These are phyloP conservation scores for Massarina eburnea DNA, from an alignment of 2,329 filamentous ascomycete genomes.

Conservation along the genomic window DNA sequence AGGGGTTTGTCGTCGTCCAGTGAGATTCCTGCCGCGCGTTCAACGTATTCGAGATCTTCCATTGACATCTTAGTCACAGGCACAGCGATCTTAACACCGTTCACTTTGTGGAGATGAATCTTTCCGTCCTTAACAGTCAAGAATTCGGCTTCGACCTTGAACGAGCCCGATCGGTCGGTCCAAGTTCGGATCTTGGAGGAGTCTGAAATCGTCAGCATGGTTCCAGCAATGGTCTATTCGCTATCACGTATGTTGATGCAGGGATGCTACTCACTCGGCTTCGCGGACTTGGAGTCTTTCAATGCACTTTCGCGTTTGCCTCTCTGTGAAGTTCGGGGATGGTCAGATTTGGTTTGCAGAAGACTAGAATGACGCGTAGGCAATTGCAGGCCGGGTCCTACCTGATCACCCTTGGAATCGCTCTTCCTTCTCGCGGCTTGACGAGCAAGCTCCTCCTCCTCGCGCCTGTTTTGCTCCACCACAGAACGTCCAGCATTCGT, in stretches of 20 bases:
- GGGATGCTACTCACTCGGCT: slow-evolving; percentile 66
- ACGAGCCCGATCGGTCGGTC: slow-evolving; percentile 93
- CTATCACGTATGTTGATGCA: slow-evolving; percentile 13
- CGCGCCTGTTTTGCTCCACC: slow-evolving; percentile 74
- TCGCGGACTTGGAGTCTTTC: slow-evolving; percentile 57
- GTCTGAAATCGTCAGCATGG: slow-evolving; percentile 52
- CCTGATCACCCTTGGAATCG: slow-evolving; percentile 63
- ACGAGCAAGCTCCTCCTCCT: slow-evolving; percentile 82
- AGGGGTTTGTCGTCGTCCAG: slow-evolving; percentile 90
- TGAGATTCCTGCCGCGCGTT: slow-evolving; percentile 81
- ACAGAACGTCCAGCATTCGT: slow-evolving; percentile 64
- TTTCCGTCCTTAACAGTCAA: slow-evolving; percentile 92
- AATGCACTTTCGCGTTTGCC: slow-evolving; percentile 68
- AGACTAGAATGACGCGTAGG: slow-evolving; percentile 81
- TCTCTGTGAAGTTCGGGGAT: slow-evolving; percentile 71
- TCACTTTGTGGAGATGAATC: slow-evolving; percentile 96
- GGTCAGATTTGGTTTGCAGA: slow-evolving; percentile 65
- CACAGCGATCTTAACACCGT: slow-evolving; percentile 97
- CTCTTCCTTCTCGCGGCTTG: slow-evolving; percentile 70
- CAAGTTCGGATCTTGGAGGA: slow-evolving; percentile 80
- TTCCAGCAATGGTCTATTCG: background rate
- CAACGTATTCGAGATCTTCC: slow-evolving; percentile 93
- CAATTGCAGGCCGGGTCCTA: slow-evolving; percentile 75
- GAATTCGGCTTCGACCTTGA: slow-evolving; percentile 97
- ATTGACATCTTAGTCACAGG: slow-evolving; percentile 94